A percentile compares a stretch with the other conserved stretches of the same genome.
Conservation (phyloP, 2,329 filamentous ascomycete species). For the Myotisia sp. region DNA sequence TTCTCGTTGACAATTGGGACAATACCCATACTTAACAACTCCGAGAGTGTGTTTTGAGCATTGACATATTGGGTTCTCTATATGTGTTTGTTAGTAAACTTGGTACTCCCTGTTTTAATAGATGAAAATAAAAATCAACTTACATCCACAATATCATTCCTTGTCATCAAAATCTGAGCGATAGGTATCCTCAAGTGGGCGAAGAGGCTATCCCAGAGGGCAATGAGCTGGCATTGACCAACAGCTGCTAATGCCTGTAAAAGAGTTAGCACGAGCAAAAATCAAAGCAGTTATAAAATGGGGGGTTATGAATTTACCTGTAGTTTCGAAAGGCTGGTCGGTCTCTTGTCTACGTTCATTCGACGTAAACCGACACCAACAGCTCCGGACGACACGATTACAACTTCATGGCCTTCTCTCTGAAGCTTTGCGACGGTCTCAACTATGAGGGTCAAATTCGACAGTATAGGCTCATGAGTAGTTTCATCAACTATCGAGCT, state of each 20-base stretch:
- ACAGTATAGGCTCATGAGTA: slow-evolving; percentile 83
- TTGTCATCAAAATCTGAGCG: slow-evolving; percentile 83
- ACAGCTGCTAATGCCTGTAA: slow-evolving; percentile 74
- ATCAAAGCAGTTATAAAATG: background rate
- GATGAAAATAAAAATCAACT: too few species aligned
- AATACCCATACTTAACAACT: slow-evolving; percentile 84
- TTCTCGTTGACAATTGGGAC: slow-evolving; percentile 99
- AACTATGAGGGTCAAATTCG: slow-evolving; percentile 80
- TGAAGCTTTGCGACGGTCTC: slow-evolving; percentile 79
- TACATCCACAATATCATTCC: slow-evolving; percentile 92
- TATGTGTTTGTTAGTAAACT: slow-evolving; percentile 11
- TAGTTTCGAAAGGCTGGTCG: slow-evolving; percentile 77
- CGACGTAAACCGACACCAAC: slow-evolving; percentile 84
- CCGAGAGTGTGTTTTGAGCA: slow-evolving; percentile 85
- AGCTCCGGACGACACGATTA: slow-evolving; percentile 93
- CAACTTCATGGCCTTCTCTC: slow-evolving; percentile 82
- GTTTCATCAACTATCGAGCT: slow-evolving; percentile 98
- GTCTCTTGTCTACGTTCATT: slow-evolving; percentile 76
- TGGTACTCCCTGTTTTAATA: too few species aligned
- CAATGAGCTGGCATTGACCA: slow-evolving; percentile 88
- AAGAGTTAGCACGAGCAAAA: background rate
- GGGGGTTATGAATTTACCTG: slow-evolving; percentile 42
- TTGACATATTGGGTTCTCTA: slow-evolving; percentile 87
- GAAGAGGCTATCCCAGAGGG: slow-evolving; percentile 89
- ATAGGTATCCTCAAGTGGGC: slow-evolving; percentile 76